Conservation (phyloP, 495 filamentous ascomycete species). For the Penicillium lagena region DNA sequence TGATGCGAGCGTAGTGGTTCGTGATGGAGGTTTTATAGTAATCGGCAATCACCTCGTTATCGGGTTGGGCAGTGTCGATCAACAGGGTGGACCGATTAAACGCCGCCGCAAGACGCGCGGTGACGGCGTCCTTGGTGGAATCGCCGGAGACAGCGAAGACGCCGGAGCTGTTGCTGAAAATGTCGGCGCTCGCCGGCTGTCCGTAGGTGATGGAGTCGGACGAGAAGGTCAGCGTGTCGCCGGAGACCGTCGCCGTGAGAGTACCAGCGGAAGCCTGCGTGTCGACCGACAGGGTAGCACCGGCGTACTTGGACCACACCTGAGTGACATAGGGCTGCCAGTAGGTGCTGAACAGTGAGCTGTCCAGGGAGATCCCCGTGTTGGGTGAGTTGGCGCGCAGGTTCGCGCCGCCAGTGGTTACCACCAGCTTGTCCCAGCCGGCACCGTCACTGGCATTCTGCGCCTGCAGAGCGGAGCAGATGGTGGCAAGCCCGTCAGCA, state of each 20-base stretch:
- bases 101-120: constrained; percentile 60
- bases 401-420: constrained; percentile 40
- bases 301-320: constrained; percentile 57
- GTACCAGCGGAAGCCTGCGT: constrained; percentile 52
- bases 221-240: constrained; percentile 44
- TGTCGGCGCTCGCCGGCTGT: constrained; percentile 53
- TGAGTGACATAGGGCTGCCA: constrained; percentile 56
- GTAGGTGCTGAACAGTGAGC: constrained; percentile 54
- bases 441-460: constrained; percentile 49
- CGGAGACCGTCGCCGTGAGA: constrained; percentile 45
- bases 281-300: constrained; percentile 48
- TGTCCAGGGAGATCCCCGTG: constrained; percentile 49
- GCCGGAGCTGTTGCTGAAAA: constrained; percentile 67
- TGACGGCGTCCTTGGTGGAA: constrained; percentile 43
- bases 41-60: constrained; percentile 30
- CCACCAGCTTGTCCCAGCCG: constrained; percentile 60
- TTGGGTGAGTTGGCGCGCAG: constrained; percentile 64
- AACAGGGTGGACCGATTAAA: constrained; percentile 63
- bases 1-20: constrained; percentile 66
- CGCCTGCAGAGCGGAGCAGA: constrained; percentile 44
- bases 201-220: constrained; percentile 41
- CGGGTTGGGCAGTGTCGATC: constrained; percentile 40
- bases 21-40: constrained; percentile 54
- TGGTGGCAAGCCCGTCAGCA: constrained; percentile 45
- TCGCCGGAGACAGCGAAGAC: constrained; percentile 53